Percentiles rank a stretch among this genome's conserved stretches.
Conservation (phyloP, 1,139 yeast species). For the Yamadazyma sp. region DNA sequence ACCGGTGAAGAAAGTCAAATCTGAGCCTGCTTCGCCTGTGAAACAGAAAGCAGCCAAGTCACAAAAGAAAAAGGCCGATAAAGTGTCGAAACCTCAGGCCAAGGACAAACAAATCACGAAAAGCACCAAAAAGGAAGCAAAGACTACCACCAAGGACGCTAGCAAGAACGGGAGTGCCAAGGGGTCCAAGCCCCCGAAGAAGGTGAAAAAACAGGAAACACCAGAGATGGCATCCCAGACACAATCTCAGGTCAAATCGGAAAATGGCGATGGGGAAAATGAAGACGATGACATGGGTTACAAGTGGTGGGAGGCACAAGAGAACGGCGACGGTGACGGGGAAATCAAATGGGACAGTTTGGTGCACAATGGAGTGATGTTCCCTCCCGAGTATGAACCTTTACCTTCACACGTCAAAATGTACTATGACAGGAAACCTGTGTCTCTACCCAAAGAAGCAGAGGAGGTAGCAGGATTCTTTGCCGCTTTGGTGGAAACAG, state of each 20-base stretch:
- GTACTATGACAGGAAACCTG: slow-evolving; percentile 73
- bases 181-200: slow-evolving; percentile 1
- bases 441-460: slow-evolving; percentile 72
- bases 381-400: slow-evolving; percentile 91
- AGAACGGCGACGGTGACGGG: slow-evolving; percentile 57
- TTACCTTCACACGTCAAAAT: slow-evolving; percentile 79
- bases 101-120: too few relatives aligned
- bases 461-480: slow-evolving; percentile 97
- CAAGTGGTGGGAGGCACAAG: slow-evolving; percentile 85
- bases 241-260: slow-evolving; percentile 2
- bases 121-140: neutral
- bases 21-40: neutral
- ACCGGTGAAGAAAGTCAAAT: neutral
- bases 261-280: slow-evolving; percentile 35
- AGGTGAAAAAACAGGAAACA: neutral
- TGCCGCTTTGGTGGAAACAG: slow-evolving; percentile 86
- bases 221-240: slow-evolving; percentile 1
- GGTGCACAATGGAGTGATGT: slow-evolving; percentile 86
- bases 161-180: slow-evolving; percentile 4
- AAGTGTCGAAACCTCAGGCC: slow-evolving; percentile 6
- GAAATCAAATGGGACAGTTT: slow-evolving; percentile 83
- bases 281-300: slow-evolving; percentile 64
- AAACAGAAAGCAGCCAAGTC: slow-evolving; percentile 1
- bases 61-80: neutral
- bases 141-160: slow-evolving; percentile 3